Evolutionary conservation across 1,284 basidiomycete genomes (phyloP).

Genomic region (Microbotryum silenes-acaulis): DNA sequence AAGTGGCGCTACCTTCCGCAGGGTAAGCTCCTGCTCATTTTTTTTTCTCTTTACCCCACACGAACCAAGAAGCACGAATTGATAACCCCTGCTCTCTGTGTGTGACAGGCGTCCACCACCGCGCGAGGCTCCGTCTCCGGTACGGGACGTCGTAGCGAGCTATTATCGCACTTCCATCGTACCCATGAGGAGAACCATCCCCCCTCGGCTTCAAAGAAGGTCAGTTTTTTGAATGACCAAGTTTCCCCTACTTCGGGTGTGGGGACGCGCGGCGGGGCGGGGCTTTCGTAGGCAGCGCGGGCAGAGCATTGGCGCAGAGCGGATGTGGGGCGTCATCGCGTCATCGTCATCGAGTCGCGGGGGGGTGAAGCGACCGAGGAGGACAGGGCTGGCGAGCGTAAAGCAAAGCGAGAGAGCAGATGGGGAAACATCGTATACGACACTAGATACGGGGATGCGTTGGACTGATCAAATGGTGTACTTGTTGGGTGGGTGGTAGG

Average conservation of each 20-base stretch:
- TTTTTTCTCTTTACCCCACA: background rate
- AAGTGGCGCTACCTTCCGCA: constrained; percentile 1
- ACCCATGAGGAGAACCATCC: constrained; percentile 10
- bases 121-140: constrained; percentile 23
- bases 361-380: too few species aligned
- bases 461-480: background rate
- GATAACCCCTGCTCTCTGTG: background rate
- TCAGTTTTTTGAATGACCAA: too few species aligned
- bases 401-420: too few species aligned
- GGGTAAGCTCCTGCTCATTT: background rate
- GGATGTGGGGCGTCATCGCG: too few species aligned
- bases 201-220: constrained; percentile 19
- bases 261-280: too few species aligned
- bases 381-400: too few species aligned
- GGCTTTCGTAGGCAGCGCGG: too few species aligned
- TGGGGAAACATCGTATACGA: too few species aligned
- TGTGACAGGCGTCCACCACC: constrained; percentile 12
- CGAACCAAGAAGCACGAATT: background rate
- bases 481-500: constrained; percentile 2
- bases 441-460: too few species aligned
- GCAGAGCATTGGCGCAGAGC: too few species aligned
- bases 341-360: too few species aligned
- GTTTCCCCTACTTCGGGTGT: too few species aligned
- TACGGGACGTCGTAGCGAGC: constrained; percentile 20
- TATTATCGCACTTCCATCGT: constrained; percentile 12